These are phyloP conservation scores for Amaranthus cruentus DNA, from an alignment of 148 eudicot genomes.

Conservation along the genomic window DNA sequence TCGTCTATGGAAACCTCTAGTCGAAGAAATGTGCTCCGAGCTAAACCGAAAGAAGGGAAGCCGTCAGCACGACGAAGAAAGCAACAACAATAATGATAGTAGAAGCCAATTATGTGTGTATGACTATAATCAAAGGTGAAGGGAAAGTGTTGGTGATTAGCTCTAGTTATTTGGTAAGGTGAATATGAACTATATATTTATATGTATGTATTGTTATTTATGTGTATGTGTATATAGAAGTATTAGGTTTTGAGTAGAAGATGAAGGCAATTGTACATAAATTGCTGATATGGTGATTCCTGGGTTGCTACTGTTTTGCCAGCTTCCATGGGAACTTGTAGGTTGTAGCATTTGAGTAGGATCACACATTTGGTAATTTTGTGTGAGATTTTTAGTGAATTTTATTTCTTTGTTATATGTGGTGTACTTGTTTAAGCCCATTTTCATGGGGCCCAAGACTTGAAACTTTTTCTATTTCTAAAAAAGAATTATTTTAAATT, in stretches of 20 bases:
- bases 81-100: conserved; percentile 8
- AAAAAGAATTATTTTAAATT: no score
- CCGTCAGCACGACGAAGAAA: conserved; percentile 31
- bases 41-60: conserved; percentile 51
- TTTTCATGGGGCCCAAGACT: no score
- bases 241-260: conserved; percentile 7
- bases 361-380: neutral
- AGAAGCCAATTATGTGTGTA: conserved; percentile 34
- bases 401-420: no score
- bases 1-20: conserved; percentile 92
- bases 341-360: conserved; percentile 9
- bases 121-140: conserved; percentile 25
- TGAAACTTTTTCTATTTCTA: no score
- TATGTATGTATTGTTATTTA: neutral
- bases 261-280: conserved; percentile 24
- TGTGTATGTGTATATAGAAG: neutral
- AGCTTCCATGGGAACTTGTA: conserved; percentile 11
- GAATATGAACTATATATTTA: conserved; percentile 1
- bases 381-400: neutral
- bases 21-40: conserved; percentile 84
- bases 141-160: no score
- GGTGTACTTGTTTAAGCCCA: no score
- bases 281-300: conserved; percentile 1
- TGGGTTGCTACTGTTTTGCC: conserved; percentile 19
- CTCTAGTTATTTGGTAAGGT: neutral